Evolutionary conservation across 129 eudicot genomes (phyloP), one percentile per base, ranked within the genome.

Genomic region (Lonicera japonica): DNA sequence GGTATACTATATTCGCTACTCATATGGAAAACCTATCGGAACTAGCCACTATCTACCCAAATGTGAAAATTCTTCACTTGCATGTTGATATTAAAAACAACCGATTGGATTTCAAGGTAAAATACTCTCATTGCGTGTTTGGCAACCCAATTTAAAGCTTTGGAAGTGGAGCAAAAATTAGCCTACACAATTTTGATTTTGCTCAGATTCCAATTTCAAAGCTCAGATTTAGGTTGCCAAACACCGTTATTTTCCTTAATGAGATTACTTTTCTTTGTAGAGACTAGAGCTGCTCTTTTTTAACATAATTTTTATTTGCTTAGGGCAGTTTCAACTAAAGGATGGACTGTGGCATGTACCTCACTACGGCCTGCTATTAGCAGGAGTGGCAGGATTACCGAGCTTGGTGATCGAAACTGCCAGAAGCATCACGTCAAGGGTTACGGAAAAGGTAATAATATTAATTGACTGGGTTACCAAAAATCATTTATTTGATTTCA

Each of bases 101-200:
- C 55, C 90, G 94, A 22, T 61, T 91, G 90, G 95, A 91, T 79
- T 91, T 91, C 78, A 91, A 91, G 97, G 97, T 91, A 53, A 48
- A 29, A 29, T 29, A 29, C 36, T 29, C 6, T 29, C 45, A n/a
- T n/a, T n/a, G n/a, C n/a, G n/a, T n/a, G n/a, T n/a, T n/a, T n/a
- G n/a, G n/a, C n/a, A n/a, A n/a, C n/a, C n/a, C n/a, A n/a, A n/a
- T n/a, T n/a, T n/a, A n/a, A n/a, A n/a, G n/a, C n/a, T n/a, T n/a
- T n/a, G n/a, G n/a, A n/a, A n/a, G n/a, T n/a, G n/a, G n/a, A n/a
- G n/a, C n/a, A n/a, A n/a, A n/a, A n/a, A n/a, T n/a, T n/a, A n/a
- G n/a, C n/a, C n/a, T n/a, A n/a, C n/a, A n/a, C n/a, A n/a, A n/a
- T n/a, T n/a, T n/a, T n/a, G n/a, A n/a, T n/a, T n/a, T n/a, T n/a